Percentiles rank a stretch among this genome's conserved stretches.
Evolutionary conservation across 2,329 filamentous ascomycete species (phyloP).

Genomic region (Fragosphaeria purpurea): DNA sequence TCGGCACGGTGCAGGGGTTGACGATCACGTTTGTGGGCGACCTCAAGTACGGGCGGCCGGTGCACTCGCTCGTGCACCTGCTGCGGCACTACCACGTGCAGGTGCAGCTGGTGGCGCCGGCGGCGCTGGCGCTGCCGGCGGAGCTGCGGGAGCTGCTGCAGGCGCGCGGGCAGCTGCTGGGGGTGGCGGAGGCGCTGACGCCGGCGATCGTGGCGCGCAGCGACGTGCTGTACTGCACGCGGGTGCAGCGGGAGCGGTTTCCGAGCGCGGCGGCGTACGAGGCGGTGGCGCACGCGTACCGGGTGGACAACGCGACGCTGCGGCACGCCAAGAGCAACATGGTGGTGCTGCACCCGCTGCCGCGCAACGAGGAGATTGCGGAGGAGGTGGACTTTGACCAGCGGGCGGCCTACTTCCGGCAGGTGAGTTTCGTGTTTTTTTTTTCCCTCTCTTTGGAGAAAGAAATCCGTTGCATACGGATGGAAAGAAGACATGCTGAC

Average conservation of each 20-base stretch:
- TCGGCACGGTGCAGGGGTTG: constrained; percentile 88
- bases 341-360: constrained; percentile 91
- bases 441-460: not conserved
- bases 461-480: not conserved
- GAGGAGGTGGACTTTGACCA: constrained; percentile 98
- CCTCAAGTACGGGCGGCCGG: constrained; percentile 82
- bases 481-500: not conserved
- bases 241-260: constrained; percentile 95
- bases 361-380: constrained; percentile 83
- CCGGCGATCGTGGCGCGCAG: constrained; percentile 76
- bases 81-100: constrained; percentile 92
- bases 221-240: constrained; percentile 93
- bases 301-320: constrained; percentile 82
- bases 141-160: constrained; percentile 65
- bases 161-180: constrained; percentile 63
- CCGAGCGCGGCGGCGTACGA: constrained; percentile 72
- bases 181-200: constrained; percentile 69
- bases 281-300: constrained; percentile 74
- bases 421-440: constrained; percentile 54
- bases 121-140: constrained; percentile 64
- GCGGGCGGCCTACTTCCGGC: constrained; percentile 94
- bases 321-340: constrained; percentile 87
- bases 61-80: constrained; percentile 90
- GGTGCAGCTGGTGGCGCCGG: constrained; percentile 83
- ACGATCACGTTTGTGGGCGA: constrained; percentile 96